These are phyloP conservation scores for Sclerotinia nivalis DNA, from an alignment of 2,329 filamentous ascomycete genomes.

Conservation along the genomic window DNA sequence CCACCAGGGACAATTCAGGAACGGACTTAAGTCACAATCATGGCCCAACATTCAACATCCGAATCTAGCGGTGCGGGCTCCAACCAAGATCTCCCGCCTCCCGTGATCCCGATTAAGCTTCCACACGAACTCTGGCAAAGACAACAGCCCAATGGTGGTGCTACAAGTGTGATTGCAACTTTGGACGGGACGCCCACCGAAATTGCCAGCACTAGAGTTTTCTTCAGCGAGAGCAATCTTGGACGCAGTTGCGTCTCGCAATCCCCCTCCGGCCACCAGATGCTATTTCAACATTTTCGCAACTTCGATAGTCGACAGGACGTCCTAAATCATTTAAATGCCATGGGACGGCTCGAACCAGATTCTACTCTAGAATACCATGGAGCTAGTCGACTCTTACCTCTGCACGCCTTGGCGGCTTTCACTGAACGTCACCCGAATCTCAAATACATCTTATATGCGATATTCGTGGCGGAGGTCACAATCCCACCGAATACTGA, in stretches of 20 bases:
- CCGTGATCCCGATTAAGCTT: too few relatives aligned
- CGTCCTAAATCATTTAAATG: neutral
- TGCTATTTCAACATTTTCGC: neutral
- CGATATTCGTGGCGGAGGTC: too few relatives aligned
- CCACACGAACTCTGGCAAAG: too few relatives aligned
- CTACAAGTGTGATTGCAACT: too few relatives aligned
- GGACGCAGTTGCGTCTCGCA: neutral
- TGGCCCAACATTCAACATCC: too few relatives aligned
- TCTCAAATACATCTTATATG: neutral
- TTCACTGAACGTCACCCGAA: neutral
- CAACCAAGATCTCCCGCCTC: too few relatives aligned
- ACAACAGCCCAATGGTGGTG: too few relatives aligned
- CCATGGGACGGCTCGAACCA: neutral
- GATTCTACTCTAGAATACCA: neutral
- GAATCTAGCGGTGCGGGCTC: too few relatives aligned
- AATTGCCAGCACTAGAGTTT: neutral
- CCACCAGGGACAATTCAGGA: too few relatives aligned
- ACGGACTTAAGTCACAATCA: too few relatives aligned
- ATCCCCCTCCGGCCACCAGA: fast-evolving
- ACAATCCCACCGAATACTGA: neutral
- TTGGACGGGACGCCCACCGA: too few relatives aligned
- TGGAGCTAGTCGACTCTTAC: neutral
- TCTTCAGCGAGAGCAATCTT: neutral
- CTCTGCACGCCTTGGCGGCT: neutral
- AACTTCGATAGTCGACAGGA: neutral